Percentiles rank a stretch among this genome's conserved stretches.
Evolutionary conservation across 106 monocot genomes (phyloP).

Genomic region (Platanthera zijinensis): DNA sequence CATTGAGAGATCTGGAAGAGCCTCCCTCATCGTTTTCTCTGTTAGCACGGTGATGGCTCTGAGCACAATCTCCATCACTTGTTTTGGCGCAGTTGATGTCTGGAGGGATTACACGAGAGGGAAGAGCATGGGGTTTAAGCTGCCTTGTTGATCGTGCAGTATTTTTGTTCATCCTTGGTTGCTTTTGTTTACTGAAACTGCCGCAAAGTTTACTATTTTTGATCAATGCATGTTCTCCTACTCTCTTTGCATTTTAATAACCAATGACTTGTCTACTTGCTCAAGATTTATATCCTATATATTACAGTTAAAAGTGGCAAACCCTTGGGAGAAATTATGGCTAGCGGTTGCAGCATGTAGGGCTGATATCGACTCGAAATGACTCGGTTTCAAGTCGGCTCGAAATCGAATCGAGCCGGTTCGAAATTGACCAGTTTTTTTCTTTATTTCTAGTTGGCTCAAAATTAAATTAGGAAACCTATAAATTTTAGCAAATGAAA

Average conservation of each 20-base stretch:
- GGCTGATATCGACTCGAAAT: no score
- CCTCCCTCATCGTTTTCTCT: constrained; percentile 65
- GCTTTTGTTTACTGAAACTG: background rate
- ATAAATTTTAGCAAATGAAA: no score
- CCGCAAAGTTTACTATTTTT: background rate
- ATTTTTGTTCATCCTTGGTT: background rate
- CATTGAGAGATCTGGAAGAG: constrained; percentile 44
- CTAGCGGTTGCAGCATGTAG: no score
- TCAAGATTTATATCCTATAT: no score
- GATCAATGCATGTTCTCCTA: background rate
- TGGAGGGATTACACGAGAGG: constrained; percentile 50
- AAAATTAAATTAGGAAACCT: no score
- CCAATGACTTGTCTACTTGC: no score
- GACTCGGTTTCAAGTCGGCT: no score
- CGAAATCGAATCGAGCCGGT: no score
- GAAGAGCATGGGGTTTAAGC: constrained; percentile 67
- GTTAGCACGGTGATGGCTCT: constrained; percentile 59
- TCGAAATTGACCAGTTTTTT: no score
- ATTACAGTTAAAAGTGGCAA: no score
- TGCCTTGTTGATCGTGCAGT: constrained; percentile 23
- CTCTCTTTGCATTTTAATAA: background rate
- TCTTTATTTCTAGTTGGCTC: no score
- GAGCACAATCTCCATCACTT: constrained; percentile 49
- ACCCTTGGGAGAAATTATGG: no score
- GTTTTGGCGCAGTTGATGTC: constrained; percentile 60